phyloP scores from a whole-genome alignment of 441 rosid species.

The Adansonia grandidieri region DNA sequence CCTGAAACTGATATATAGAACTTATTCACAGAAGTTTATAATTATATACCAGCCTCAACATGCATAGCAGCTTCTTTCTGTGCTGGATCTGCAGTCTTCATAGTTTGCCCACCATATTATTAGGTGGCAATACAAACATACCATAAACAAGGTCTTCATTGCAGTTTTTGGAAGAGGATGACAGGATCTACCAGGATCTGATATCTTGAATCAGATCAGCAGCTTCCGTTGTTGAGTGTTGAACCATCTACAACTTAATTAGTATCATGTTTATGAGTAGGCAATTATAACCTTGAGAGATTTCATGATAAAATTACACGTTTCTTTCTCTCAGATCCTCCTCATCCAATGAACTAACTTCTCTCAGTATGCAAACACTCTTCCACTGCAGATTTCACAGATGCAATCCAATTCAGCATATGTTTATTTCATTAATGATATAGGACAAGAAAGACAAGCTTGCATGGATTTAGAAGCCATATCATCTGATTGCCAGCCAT shows the following conservation, averaged over 20 bases:
- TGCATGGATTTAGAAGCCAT: conserved; percentile 10
- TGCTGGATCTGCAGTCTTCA: background rate
- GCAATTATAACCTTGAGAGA: background rate
- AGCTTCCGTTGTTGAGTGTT: background rate
- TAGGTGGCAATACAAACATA: background rate
- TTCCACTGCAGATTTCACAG: background rate
- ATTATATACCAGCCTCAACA: background rate
- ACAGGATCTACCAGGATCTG: background rate
- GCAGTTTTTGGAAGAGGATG: background rate
- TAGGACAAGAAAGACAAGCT: background rate
- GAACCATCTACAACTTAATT: background rate
- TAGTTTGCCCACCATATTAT: background rate
- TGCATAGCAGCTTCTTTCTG: background rate
- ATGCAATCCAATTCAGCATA: background rate
- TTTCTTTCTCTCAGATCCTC: conserved; percentile 2
- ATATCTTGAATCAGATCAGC: background rate
- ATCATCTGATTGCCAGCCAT: background rate
- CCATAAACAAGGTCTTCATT: background rate
- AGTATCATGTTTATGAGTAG: background rate
- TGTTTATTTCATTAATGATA: background rate
- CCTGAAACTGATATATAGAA: background rate
- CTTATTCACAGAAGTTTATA: background rate
- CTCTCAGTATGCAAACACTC: background rate
- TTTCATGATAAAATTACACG: background rate
- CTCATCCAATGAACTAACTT: background rate